phyloP scores from a whole-genome alignment of 441 rosid genomes.

The Arabidopsis hybrid region DNA sequence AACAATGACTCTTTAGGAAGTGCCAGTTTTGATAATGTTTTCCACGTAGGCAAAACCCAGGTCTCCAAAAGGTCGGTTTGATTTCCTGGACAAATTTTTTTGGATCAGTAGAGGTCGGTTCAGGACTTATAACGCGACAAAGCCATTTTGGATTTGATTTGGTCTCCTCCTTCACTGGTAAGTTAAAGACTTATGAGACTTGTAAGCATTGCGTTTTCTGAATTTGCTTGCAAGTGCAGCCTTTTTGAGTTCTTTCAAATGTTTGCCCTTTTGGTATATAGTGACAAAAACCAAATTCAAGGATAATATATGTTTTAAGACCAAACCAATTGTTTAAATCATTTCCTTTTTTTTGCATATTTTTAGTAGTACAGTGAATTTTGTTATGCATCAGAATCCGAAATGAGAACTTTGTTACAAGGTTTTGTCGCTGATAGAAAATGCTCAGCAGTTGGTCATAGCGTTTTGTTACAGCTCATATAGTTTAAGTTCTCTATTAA shows the following conservation, averaged over 20 bases:
- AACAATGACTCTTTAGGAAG: conserved; percentile 53
- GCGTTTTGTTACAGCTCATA: too few species aligned
- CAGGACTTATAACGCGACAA: conserved; percentile 17
- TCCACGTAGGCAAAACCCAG: conserved; percentile 19
- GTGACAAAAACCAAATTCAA: conserved; percentile 21
- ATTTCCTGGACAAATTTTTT: conserved; percentile 6
- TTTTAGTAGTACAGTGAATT: background rate
- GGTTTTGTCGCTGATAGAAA: conserved; percentile 3
- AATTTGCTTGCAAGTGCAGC: conserved; percentile 42
- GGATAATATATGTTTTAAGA: conserved; percentile 26
- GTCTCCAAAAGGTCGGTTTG: conserved; percentile 16
- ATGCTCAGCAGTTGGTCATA: background rate
- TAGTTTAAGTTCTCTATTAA: too few species aligned
- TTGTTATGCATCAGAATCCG: conserved; percentile 4
- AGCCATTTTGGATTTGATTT: conserved; percentile 24
- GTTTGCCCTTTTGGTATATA: conserved; percentile 33
- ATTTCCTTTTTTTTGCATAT: conserved; percentile 12
- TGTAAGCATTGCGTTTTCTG: conserved; percentile 43
- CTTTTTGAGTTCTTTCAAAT: conserved; percentile 29
- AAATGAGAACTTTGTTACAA: background rate
- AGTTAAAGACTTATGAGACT: conserved; percentile 32
- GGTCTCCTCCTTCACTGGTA: conserved; percentile 21
- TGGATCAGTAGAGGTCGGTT: conserved; percentile 28
- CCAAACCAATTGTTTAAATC: conserved; percentile 28
- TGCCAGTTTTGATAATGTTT: conserved; percentile 45